Evolutionary conservation across 495 filamentous ascomycete species (phyloP).

Genomic region (Penicillium riverlandense): DNA sequence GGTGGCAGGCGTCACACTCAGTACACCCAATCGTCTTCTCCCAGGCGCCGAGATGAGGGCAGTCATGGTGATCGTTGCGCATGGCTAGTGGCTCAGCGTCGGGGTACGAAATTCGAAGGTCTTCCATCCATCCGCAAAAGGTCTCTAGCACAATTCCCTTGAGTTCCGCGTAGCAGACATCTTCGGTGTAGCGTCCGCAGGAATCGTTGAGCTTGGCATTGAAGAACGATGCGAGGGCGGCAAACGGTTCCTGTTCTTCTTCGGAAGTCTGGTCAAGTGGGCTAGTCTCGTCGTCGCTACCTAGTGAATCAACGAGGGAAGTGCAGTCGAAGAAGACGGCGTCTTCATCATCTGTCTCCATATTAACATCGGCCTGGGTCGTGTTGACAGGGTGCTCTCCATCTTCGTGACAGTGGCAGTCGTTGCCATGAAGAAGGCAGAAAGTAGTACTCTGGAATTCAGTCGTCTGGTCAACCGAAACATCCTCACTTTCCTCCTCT

Average conservation of each 20-base stretch:
- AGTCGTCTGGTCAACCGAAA: not conserved
- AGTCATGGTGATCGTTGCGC: not conserved
- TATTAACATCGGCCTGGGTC: not conserved
- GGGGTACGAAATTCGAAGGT: conserved; percentile 7
- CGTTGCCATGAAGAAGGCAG: not conserved
- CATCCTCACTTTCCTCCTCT: not conserved
- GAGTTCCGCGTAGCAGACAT: conserved; percentile 20
- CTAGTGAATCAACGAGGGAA: too few species aligned
- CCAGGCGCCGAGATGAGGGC: conserved; percentile 28
- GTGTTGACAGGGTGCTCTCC: not conserved
- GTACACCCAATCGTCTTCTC: conserved; percentile 10
- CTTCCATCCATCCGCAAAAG: conserved; percentile 20
- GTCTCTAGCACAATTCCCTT: conserved; percentile 22
- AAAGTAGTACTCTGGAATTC: not conserved
- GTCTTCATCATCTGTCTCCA: not conserved
- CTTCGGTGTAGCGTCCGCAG: conserved; percentile 14
- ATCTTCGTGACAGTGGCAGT: not conserved
- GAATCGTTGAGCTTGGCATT: conserved; percentile 14
- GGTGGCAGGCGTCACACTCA: conserved; percentile 22
- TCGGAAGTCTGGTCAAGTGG: not conserved
- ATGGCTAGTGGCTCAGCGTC: not conserved
- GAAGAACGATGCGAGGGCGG: conserved; percentile 19
- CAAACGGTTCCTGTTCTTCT: conserved; percentile 1
- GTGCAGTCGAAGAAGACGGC: too few species aligned
- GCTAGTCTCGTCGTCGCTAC: not conserved